phyloP scores from a whole-genome alignment of 805 yeast species.

The Kuraishia hungarica region DNA sequence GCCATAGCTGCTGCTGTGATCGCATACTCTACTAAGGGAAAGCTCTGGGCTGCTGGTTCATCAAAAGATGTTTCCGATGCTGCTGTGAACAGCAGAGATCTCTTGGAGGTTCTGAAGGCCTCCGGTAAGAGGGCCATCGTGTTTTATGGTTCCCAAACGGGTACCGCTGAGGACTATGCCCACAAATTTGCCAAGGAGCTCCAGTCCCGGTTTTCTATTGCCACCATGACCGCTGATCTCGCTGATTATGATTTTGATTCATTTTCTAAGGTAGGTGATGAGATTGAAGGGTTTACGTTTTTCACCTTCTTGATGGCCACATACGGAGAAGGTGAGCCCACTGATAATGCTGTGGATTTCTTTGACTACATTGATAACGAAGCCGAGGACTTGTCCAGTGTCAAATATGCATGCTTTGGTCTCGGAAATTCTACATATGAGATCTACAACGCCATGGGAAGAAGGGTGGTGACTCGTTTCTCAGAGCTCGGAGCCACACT shows the following conservation, averaged over 20 bases:
- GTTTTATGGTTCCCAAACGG: conserved; percentile 93
- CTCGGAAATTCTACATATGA: conserved; percentile 94
- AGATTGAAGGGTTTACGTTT: conserved; percentile 44
- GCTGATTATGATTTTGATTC: conserved; percentile 84
- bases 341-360: conserved; percentile 86
- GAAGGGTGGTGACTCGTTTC: conserved; percentile 41
- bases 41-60: conserved; percentile 33
- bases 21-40: conserved; percentile 61
- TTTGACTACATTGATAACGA: conserved; percentile 59
- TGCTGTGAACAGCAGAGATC: conserved; percentile 41
- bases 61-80: conserved; percentile 17
- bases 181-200: conserved; percentile 85
- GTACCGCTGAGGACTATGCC: conserved; percentile 97
- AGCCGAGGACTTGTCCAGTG: conserved; percentile 41
- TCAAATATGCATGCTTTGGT: conserved; percentile 76
- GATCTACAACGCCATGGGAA: conserved; percentile 78
- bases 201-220: conserved; percentile 69
- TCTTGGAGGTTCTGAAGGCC: conserved; percentile 45
- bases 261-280: conserved; percentile 52
- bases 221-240: conserved; percentile 78
- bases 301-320: conserved; percentile 73
- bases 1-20: conserved; percentile 58
- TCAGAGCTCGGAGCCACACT: conserved; percentile 63
- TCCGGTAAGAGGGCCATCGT: conserved; percentile 72
- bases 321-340: conserved; percentile 98